phyloP scores from a whole-genome alignment of 768 basidiomycete species.

The Ramaria rubella region DNA sequence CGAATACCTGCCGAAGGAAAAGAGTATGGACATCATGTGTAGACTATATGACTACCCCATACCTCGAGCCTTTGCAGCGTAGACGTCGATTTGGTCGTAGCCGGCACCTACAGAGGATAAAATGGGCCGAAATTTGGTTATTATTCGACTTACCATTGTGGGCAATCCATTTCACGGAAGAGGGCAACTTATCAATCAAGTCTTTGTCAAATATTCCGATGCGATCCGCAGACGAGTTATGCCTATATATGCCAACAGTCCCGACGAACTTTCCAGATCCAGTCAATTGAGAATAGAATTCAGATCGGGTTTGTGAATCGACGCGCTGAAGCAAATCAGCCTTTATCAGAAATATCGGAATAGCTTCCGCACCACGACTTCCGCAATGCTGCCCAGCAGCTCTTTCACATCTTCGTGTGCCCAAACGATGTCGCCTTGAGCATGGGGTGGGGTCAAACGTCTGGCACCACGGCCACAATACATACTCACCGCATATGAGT shows the following conservation, averaged over 20 bases:
- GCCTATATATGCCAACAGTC: slow-evolving; percentile 70
- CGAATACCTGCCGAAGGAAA: slow-evolving; percentile 47
- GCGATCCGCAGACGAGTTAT: slow-evolving; percentile 55
- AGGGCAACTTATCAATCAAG: slow-evolving; percentile 61
- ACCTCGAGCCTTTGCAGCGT: slow-evolving; percentile 68
- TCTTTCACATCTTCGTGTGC: slow-evolving; percentile 66
- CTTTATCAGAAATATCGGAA: not conserved
- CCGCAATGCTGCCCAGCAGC: slow-evolving; percentile 60
- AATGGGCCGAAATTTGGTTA: not conserved
- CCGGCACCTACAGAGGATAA: slow-evolving; percentile 44
- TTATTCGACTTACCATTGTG: slow-evolving; percentile 55
- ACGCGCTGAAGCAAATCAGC: slow-evolving; percentile 30
- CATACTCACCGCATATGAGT: slow-evolving; percentile 25
- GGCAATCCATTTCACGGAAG: slow-evolving; percentile 74
- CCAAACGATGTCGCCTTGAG: slow-evolving; percentile 66
- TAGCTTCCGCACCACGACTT: slow-evolving; percentile 61
- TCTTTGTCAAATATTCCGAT: slow-evolving; percentile 80
- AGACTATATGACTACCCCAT: slow-evolving; percentile 7
- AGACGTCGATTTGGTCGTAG: slow-evolving; percentile 82
- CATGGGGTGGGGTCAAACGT: not conserved
- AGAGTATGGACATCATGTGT: not conserved
- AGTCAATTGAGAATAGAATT: slow-evolving; percentile 60
- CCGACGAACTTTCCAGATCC: slow-evolving; percentile 68
- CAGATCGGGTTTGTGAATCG: slow-evolving; percentile 55
- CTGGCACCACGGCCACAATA: not conserved